Evolutionary conservation across 139 green algal genomes (phyloP), one percentile per base, ranked within the genome.

Genomic region (Volvox reticuliferus): DNA sequence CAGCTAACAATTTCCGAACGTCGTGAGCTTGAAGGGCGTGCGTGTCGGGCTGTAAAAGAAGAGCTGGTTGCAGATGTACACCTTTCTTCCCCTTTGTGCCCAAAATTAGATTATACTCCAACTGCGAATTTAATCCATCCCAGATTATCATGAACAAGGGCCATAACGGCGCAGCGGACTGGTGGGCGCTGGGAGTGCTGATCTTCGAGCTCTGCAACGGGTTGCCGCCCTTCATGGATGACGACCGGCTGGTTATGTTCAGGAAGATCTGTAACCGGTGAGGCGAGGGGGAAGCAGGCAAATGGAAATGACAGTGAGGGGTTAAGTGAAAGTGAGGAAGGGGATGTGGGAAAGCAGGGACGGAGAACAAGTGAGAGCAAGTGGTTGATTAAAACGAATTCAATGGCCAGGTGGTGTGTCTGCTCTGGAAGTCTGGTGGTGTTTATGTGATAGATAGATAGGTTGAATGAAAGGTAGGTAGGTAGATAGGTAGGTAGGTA

Each of bases 181-280:
- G 98, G 98, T 99, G 98, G 98, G 95, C 97, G 5, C 78, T 98
- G 63, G 98, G 98, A 6, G 96, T 99, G 65, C 95, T 99, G 19
- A 95, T 98, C 24, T 99, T 94, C 87, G 97, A 99, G 94, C 97
- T 99, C 93, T 93, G 97, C 20, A 96, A 93, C 0, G 97, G 98
- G 14, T 84, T 93, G 36, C 96, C 97, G 17, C 98, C 98, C 32
- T 99, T 99, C 91, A 96, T 97, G 87, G 90, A 97, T 81, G 95
- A 98, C 32, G 96, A 99, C 91, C 87, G 96, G 12, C 94, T 99
- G 81, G 91, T 89, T 65, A 98, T 99, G 97, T 99, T 98, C 93
- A 80, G 93, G 68, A 95, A 96, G 91, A 99, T 99, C 91, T 97
- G 95, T 88, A 79, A 35, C 21, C 71, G 71, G 71, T 79, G 71